Percentiles rank a stretch among this genome's conserved stretches.
Evolutionary conservation across 75 land plant genomes (phyloP).

Genomic region (Pseudotsuga menziesii): DNA sequence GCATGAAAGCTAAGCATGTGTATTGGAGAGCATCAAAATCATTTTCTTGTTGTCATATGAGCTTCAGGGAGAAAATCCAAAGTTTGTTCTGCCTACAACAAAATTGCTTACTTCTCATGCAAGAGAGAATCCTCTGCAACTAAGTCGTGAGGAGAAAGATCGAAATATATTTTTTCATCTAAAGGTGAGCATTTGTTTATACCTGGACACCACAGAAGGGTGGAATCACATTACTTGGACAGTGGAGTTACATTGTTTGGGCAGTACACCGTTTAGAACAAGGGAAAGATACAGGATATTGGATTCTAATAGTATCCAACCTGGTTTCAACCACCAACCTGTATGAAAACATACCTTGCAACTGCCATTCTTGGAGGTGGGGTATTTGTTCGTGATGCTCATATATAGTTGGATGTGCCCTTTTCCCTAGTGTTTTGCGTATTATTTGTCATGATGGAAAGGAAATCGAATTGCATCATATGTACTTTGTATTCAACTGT

Average conservation of each 20-base stretch:
- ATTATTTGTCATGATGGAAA: background rate
- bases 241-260: background rate
- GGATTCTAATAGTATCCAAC: background rate
- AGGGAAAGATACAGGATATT: background rate
- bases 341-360: background rate
- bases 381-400: background rate
- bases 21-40: background rate
- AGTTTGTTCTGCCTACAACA: background rate
- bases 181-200: background rate
- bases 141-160: background rate
- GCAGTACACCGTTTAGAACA: background rate
- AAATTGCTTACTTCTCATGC: background rate
- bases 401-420: background rate
- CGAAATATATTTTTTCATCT: background rate
- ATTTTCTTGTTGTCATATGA: background rate
- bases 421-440: background rate
- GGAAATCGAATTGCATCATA: background rate
- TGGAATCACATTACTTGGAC: background rate
- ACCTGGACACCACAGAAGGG: background rate
- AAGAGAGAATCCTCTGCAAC: background rate
- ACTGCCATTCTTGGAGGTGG: background rate
- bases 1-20: background rate
- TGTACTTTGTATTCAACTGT: background rate
- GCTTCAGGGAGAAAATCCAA: background rate
- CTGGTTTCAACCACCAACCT: background rate